These are phyloP conservation scores for Leishmania major DNA, from an alignment of 208 protist species.

Conservation along the genomic window DNA sequence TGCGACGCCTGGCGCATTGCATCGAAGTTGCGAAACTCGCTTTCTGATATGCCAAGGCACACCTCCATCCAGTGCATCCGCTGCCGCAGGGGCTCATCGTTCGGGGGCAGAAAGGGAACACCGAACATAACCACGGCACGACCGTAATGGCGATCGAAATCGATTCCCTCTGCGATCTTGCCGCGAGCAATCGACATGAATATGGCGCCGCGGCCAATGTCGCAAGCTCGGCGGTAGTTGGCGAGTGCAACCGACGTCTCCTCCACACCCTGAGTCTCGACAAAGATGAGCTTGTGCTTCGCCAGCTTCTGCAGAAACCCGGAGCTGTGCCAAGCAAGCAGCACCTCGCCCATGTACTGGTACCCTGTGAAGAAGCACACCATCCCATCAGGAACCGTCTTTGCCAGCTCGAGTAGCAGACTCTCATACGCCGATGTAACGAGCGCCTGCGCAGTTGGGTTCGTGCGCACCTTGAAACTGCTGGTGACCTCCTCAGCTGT, in stretches of 20 bases:
- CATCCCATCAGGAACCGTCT: conserved; percentile 98
- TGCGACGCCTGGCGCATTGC: conserved; percentile 99
- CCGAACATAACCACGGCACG: conserved; percentile 97
- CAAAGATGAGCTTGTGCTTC: conserved; percentile 98
- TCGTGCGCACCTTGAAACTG: conserved; percentile 88
- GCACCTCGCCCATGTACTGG: conserved; percentile 94
- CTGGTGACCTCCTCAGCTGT: conserved; percentile 89
- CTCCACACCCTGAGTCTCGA: conserved; percentile 97
- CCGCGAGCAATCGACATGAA: conserved; percentile 98
- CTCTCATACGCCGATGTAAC: conserved; percentile 97
- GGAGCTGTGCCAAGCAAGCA: conserved; percentile 92
- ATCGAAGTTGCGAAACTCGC: conserved; percentile 98
- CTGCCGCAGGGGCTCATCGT: conserved; percentile 91
- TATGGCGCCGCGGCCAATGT: conserved; percentile 98
- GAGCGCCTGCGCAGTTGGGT: conserved; percentile 76
- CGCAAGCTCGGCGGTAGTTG: conserved; percentile 97
- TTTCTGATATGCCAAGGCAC: conserved; percentile 95
- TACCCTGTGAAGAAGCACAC: conserved; percentile 98
- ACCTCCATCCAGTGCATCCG: conserved; percentile 97
- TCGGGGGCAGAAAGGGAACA: conserved; percentile 96
- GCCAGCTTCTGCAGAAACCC: conserved; percentile 93
- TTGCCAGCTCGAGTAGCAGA: conserved; percentile 94
- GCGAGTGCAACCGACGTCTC: conserved; percentile 98
- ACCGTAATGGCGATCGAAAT: conserved; percentile 98
- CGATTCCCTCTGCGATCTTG: conserved; percentile 98